Evolutionary conservation across 164 flowering plant genomes (phyloP).

Genomic region (Magnolia kwangsiensis): DNA sequence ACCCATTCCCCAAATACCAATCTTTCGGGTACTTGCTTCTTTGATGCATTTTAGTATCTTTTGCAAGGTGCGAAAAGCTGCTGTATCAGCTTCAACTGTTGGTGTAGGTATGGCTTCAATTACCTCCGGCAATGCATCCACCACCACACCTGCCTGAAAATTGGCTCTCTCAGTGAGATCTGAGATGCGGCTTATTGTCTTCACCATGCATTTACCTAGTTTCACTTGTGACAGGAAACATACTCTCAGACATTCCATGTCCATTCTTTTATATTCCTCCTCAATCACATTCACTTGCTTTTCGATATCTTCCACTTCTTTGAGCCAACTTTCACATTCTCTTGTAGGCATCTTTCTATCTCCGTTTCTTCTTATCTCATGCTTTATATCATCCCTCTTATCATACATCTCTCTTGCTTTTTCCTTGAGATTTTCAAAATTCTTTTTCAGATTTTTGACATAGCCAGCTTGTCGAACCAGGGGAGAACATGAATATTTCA

Average conservation of each 20-base stretch:
- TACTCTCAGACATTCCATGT: not conserved
- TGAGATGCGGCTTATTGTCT: not conserved
- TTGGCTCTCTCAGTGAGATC: not conserved
- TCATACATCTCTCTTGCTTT: constrained; percentile 1
- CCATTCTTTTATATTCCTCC: not conserved
- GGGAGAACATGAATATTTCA: no score
- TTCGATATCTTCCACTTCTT: not conserved
- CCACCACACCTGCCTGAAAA: constrained; percentile 4
- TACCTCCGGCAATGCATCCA: not conserved
- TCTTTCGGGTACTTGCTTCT: not conserved
- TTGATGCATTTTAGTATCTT: constrained; percentile 9
- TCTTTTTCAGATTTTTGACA: constrained; percentile 5
- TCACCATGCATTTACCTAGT: not conserved
- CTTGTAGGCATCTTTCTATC: not conserved
- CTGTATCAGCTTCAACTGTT: not conserved
- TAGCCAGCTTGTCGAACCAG: not conserved
- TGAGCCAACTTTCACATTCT: not conserved
- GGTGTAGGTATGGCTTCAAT: not conserved
- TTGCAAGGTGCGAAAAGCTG: not conserved
- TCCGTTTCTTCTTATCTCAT: not conserved
- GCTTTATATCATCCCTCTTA: constrained; percentile 7
- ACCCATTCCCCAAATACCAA: constrained; percentile 26
- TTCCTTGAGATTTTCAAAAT: not conserved
- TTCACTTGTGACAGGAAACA: constrained; percentile 3
- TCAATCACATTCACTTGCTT: not conserved